Evolutionary conservation across 306 rosid species (phyloP).

Genomic region (Purshia tridentata): DNA sequence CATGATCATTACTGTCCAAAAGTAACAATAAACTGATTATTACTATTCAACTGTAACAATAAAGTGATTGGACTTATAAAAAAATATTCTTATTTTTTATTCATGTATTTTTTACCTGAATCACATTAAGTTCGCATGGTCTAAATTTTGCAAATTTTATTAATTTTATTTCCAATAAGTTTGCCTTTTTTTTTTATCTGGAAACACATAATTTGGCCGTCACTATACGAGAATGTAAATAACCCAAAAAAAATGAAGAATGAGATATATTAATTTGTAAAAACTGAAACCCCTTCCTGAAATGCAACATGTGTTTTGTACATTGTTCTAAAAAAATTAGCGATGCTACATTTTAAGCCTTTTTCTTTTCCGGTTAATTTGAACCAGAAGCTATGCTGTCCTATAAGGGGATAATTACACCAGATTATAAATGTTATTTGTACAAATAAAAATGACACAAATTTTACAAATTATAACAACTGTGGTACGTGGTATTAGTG

Average conservation of each 20-base stretch:
- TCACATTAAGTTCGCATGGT: no score
- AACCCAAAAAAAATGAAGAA: neutral
- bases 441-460: conserved; percentile 47
- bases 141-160: no score
- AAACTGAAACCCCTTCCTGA: conserved; percentile 20
- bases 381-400: conserved; percentile 45
- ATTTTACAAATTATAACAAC: conserved; percentile 32
- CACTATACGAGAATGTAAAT: neutral
- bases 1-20: no score
- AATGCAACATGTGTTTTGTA: conserved; percentile 27
- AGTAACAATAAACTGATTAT: no score
- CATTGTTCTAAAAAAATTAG: conserved; percentile 43
- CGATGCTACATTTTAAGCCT: conserved; percentile 17
- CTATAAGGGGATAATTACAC: conserved; percentile 51
- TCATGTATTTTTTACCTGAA: no score
- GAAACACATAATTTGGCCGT: no score
- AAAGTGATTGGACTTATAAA: no score
- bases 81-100: no score
- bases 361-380: conserved; percentile 36
- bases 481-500: conserved; percentile 18
- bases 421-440: conserved; percentile 42
- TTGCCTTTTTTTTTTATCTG: no score
- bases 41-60: no score
- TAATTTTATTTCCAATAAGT: no score
- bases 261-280: neutral